phyloP scores from a whole-genome alignment of 1,284 basidiomycete genomes.

The Chalciporus sp. region DNA sequence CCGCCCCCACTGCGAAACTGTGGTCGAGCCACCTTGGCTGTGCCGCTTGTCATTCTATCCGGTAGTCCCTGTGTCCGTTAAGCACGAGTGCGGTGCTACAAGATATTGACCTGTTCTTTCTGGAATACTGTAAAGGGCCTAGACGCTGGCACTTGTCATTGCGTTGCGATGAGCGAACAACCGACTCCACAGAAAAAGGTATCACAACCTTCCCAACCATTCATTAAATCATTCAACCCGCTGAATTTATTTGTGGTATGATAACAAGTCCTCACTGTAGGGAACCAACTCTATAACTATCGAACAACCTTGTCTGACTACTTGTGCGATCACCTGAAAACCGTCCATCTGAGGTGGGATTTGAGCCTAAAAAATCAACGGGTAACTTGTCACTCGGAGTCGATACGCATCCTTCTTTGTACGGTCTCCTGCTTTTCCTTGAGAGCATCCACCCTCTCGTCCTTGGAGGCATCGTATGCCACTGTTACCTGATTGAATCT shows the following conservation, averaged over 20 bases:
- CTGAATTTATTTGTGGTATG: conserved; percentile 9
- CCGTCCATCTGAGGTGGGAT: not conserved
- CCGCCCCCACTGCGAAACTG: conserved; percentile 9
- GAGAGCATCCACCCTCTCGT: conserved; percentile 75
- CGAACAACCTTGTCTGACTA: not conserved
- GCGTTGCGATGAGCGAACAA: conserved; percentile 5
- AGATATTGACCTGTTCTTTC: conserved; percentile 6
- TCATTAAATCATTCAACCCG: not conserved
- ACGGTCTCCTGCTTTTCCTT: conserved; percentile 56
- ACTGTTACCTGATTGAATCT: conserved; percentile 85
- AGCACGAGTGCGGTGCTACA: conserved; percentile 17
- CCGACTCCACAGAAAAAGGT: too few relatives aligned
- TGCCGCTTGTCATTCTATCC: conserved; percentile 9
- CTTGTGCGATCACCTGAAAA: not conserved
- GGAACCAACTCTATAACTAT: not conserved
- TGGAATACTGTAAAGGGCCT: conserved; percentile 19
- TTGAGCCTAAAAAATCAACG: not conserved
- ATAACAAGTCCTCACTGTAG: not conserved
- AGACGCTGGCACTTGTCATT: not conserved
- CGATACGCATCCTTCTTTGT: conserved; percentile 48
- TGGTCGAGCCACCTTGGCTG: conserved; percentile 15
- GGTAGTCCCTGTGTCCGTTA: conserved; percentile 22
- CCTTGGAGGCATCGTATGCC: conserved; percentile 81
- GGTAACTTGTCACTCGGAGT: conserved; percentile 25
- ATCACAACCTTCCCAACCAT: not conserved